A percentile compares a stretch with the other conserved stretches of the same genome.
Conservation (phyloP, 2,329 filamentous ascomycete genomes). For the Colletotrichum liaoningense region DNA sequence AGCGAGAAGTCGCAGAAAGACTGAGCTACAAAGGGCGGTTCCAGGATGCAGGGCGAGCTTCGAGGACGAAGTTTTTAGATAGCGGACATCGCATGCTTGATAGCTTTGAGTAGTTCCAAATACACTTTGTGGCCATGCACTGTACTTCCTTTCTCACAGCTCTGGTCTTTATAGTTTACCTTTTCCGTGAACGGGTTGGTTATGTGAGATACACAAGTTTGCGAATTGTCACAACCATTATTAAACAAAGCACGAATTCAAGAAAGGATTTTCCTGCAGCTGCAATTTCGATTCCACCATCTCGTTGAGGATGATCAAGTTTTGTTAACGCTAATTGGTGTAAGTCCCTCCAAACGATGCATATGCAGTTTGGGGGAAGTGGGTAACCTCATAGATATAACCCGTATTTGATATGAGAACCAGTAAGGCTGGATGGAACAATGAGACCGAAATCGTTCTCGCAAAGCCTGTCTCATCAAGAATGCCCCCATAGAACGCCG, state of each 20-base stretch:
- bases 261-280: not conserved
- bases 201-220: not conserved
- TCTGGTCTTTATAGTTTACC: not conserved
- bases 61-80: not conserved
- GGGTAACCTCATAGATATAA: not conserved
- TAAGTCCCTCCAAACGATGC: not conserved
- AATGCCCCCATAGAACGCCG: constrained; percentile 22
- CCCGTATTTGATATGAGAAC: not conserved
- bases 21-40: not conserved
- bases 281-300: not conserved
- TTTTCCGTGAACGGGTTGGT: not conserved
- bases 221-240: not conserved
- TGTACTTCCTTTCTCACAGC: not conserved
- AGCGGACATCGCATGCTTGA: not conserved
- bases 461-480: constrained; percentile 1
- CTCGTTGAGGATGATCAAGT: constrained; percentile 10
- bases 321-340: not conserved
- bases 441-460: not conserved
- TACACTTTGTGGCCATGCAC: not conserved
- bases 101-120: not conserved
- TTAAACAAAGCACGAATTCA: not conserved
- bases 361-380: not conserved
- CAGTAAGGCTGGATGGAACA: not conserved
- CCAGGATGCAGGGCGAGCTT: not conserved
- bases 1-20: not conserved